Evolutionary conservation across 2,329 filamentous ascomycete genomes (phyloP).

Genomic region (Aureobasidium sp.): DNA sequence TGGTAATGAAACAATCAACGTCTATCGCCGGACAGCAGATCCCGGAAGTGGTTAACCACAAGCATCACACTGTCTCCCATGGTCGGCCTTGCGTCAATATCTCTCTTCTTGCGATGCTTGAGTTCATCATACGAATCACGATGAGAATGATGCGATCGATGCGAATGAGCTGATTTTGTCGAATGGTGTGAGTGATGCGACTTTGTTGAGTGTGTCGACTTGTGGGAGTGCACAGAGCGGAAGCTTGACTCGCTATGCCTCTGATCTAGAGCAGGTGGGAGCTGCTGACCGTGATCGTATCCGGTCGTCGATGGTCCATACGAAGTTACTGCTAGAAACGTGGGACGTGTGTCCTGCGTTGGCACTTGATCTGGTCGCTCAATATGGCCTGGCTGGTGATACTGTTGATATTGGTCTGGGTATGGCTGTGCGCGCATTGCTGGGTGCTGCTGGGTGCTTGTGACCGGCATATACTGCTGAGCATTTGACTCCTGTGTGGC

Average conservation of each 20-base stretch:
- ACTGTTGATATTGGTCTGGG: not conserved
- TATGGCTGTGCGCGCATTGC: not conserved
- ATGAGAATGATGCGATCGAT: not conserved
- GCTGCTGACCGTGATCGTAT: not conserved
- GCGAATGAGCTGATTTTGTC: not conserved
- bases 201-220: not conserved
- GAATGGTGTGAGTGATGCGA: not conserved
- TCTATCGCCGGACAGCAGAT: constrained; percentile 1
- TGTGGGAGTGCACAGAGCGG: not conserved
- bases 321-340: not conserved
- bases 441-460: not conserved
- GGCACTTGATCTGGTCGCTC: not conserved
- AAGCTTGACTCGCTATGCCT: not conserved
- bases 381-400: not conserved
- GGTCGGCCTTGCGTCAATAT: constrained; percentile 4
- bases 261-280: not conserved
- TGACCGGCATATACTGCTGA: not conserved
- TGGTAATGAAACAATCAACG: not conserved
- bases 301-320: not conserved
- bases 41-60: constrained; percentile 2
- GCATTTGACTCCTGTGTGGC: not conserved
- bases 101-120: not conserved
- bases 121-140: not conserved
- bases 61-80: constrained; percentile 12
- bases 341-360: not conserved